Conservation (phyloP, 345 rosid genomes). For the Gossypium herbaceum region DNA sequence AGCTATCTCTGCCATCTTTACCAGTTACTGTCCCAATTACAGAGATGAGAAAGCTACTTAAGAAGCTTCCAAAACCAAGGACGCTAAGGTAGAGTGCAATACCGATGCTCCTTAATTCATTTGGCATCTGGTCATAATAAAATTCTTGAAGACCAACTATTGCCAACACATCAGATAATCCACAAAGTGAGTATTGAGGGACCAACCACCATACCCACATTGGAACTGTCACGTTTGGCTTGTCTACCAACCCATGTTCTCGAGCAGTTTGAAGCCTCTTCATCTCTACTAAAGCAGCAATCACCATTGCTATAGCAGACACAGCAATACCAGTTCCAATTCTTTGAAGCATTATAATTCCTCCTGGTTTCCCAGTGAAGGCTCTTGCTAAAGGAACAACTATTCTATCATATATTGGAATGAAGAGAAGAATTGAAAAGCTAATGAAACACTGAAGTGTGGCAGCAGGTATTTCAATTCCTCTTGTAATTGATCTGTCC, state of each 20-base stretch:
- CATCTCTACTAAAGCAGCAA: conserved; percentile 36
- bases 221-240: conserved; percentile 16
- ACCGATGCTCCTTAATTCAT: conserved; percentile 32
- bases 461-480: conserved; percentile 44
- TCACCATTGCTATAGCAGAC: conserved; percentile 22
- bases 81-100: conserved; percentile 30
- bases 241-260: conserved; percentile 21
- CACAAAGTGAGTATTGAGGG: conserved; percentile 28
- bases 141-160: conserved; percentile 41
- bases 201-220: conserved; percentile 37
- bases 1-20: conserved; percentile 19
- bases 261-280: conserved; percentile 31
- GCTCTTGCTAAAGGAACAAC: conserved; percentile 40
- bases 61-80: conserved; percentile 31
- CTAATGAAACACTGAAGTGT: conserved; percentile 49
- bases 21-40: conserved; percentile 21
- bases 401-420: conserved; percentile 48
- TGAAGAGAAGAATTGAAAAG: conserved; percentile 33
- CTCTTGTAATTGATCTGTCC: conserved; percentile 41
- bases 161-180: conserved; percentile 31
- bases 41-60: conserved; percentile 32
- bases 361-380: conserved; percentile 26
- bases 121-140: conserved; percentile 36
- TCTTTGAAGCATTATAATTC: conserved; percentile 34
- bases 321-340: conserved; percentile 33